Evolutionary conservation across 495 filamentous ascomycete species (phyloP).

Genomic region (Aspergillus funiculosus): DNA sequence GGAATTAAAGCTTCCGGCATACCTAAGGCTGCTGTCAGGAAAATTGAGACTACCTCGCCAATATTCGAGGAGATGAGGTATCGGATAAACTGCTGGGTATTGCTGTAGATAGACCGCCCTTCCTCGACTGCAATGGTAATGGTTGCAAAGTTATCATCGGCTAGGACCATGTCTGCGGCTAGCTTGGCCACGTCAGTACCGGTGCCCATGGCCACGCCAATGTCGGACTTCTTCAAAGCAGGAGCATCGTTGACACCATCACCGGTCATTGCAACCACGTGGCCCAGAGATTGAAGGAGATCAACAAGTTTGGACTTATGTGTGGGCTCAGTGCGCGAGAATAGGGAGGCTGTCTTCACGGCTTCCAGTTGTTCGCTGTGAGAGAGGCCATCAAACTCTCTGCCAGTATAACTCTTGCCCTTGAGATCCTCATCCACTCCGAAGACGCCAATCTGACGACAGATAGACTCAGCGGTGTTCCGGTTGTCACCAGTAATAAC

Average conservation of each 20-base stretch:
- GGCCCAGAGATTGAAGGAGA: conserved; percentile 83
- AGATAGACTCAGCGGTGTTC: conserved; percentile 96
- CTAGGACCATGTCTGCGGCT: conserved; percentile 97
- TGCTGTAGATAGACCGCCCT: conserved; percentile 97
- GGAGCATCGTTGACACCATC: conserved; percentile 99
- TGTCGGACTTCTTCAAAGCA: conserved; percentile 96
- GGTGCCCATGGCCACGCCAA: conserved; percentile 98
- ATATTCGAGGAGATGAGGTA: conserved; percentile 99
- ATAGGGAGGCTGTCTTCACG: conserved; percentile 79
- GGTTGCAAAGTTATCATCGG: conserved; percentile 98
- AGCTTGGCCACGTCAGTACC: conserved; percentile 97
- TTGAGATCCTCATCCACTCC: conserved; percentile 70
- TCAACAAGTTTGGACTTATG: conserved; percentile 98
- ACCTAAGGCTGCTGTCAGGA: conserved; percentile 90
- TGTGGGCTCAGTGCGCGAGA: conserved; percentile 92
- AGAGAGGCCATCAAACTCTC: conserved; percentile 85
- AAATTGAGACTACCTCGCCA: conserved; percentile 98
- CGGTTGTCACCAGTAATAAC: conserved; percentile 98
- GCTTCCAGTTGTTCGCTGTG: conserved; percentile 73
- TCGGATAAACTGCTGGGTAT: conserved; percentile 99
- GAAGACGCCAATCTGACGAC: conserved; percentile 94
- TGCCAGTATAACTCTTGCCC: conserved; percentile 91
- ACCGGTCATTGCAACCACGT: conserved; percentile 99
- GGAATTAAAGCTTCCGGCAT: conserved; percentile 98
- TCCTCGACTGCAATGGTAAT: conserved; percentile 96